Conservation (phyloP, 305 asterid genomes). For the Fraxinus albicans region DNA sequence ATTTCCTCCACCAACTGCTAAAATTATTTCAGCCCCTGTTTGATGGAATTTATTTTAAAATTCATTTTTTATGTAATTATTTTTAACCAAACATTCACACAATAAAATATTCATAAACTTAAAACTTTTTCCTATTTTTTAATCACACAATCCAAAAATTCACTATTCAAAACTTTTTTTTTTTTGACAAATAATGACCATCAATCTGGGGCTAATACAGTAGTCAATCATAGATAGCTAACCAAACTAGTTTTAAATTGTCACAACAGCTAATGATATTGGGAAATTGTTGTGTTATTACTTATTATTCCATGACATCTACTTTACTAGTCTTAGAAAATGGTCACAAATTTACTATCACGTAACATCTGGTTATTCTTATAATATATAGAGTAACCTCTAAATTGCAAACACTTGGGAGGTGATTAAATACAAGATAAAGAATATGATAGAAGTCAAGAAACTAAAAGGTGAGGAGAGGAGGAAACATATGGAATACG, state of each 20-base stretch:
- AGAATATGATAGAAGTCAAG: background rate
- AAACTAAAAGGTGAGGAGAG: background rate
- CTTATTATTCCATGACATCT: background rate
- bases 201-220: too few species aligned
- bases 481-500: background rate
- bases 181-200: too few species aligned
- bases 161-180: too few species aligned
- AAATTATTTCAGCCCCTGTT: too few species aligned
- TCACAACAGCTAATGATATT: background rate
- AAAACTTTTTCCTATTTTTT: too few species aligned
- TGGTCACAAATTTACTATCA: background rate
- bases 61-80: too few species aligned
- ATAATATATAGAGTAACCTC: background rate
- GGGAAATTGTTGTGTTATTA: background rate
- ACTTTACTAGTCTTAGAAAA: background rate
- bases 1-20: too few species aligned
- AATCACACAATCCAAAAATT: too few species aligned
- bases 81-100: too few species aligned
- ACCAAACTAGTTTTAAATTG: background rate
- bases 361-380: background rate
- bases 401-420: background rate
- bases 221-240: background rate
- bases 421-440: background rate
- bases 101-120: too few species aligned
- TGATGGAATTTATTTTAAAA: too few species aligned